Evolutionary conservation across 225 moss, liverwort and hornwort genomes (phyloP).

Genomic region (Pseudoscleropodium purum): DNA sequence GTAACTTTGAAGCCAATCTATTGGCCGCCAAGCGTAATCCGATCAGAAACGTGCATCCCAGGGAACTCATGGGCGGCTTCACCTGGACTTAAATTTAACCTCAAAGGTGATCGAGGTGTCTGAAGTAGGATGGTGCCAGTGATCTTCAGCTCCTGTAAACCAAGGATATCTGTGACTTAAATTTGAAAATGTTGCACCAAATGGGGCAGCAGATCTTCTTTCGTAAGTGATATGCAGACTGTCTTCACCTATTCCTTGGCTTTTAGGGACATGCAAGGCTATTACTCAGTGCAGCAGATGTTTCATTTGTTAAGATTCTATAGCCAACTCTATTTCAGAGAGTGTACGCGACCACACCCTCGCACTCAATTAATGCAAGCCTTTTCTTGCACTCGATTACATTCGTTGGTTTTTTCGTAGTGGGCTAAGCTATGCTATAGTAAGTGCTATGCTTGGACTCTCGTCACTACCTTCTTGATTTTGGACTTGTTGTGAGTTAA

Average conservation of each 20-base stretch:
- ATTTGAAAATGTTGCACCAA: not conserved
- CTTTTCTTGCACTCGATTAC: not conserved
- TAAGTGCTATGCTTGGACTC: not conserved
- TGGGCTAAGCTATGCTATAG: not conserved
- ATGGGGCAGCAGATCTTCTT: not conserved
- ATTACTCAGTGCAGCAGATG: not conserved
- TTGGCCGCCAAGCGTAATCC: not conserved
- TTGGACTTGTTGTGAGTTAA: not conserved
- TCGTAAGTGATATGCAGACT: not conserved
- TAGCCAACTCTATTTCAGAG: not conserved
- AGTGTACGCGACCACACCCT: too few relatives aligned
- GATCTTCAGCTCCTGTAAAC: not conserved
- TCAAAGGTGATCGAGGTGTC: not conserved
- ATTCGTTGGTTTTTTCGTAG: not conserved
- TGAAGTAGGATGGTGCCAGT: not conserved
- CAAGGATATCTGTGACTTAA: not conserved
- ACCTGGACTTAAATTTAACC: not conserved
- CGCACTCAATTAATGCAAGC: not conserved
- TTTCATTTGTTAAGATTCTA: too few relatives aligned
- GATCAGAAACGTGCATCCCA: not conserved
- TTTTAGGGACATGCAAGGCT: not conserved
- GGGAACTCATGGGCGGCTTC: not conserved
- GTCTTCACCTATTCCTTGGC: not conserved
- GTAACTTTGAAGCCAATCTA: not conserved
- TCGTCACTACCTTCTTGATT: too few relatives aligned